Evolutionary conservation across 345 rosid genomes (phyloP).

Genomic region (Gossypium ekmanianum): DNA sequence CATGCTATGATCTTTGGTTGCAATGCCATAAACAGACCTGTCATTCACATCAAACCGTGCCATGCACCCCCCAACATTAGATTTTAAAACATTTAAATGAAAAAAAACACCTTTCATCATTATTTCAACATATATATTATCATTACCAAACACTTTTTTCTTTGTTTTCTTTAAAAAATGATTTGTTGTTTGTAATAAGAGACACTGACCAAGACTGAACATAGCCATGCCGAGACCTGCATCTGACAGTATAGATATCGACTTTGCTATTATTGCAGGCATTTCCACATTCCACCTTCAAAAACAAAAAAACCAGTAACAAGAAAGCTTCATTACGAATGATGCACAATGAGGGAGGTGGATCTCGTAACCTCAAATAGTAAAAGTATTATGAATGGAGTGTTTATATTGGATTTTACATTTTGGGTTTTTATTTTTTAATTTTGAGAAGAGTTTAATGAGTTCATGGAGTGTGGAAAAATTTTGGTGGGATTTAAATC

Average conservation of each 20-base stretch:
- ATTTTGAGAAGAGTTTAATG: too few species aligned
- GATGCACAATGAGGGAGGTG: too few species aligned
- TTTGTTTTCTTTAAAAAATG: constrained; percentile 29
- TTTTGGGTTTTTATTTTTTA: too few species aligned
- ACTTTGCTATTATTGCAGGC: constrained; percentile 94
- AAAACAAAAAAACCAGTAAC: neutral
- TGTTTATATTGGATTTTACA: too few species aligned
- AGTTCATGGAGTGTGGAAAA: too few species aligned
- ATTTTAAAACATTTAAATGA: neutral
- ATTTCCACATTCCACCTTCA: constrained; percentile 88
- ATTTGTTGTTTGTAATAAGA: neutral
- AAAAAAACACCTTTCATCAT: neutral
- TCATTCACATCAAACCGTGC: constrained; percentile 24
- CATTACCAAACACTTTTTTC: constrained; percentile 24
- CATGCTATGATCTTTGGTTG: constrained; percentile 99
- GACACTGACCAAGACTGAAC: constrained; percentile 99
- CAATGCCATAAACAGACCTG: constrained; percentile 99
- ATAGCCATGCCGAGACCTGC: constrained; percentile 99
- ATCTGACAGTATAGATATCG: constrained; percentile 97
- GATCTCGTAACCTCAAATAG: too few species aligned
- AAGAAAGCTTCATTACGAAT: neutral
- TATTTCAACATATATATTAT: constrained; percentile 13
- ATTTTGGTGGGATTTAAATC: too few species aligned
- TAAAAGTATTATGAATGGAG: too few species aligned
- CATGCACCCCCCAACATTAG: neutral